Conservation (phyloP, 352 stramenopile genomes). For the Globisporangium solare region DNA sequence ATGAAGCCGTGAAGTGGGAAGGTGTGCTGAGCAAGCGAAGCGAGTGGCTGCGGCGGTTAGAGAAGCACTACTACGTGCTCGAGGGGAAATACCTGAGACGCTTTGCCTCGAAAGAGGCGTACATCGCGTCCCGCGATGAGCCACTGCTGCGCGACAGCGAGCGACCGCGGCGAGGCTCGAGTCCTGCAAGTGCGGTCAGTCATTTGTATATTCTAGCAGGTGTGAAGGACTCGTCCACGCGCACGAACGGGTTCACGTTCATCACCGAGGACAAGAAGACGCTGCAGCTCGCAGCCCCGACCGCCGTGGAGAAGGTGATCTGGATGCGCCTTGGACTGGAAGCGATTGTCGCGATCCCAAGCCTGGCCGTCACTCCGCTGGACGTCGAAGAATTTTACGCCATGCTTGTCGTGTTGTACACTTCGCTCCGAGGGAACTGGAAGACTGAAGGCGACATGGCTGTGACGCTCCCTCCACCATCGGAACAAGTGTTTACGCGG, state of each 20-base stretch:
- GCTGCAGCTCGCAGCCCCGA: constrained; percentile 69
- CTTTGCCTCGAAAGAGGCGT: constrained; percentile 83
- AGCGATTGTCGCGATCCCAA: constrained; percentile 81
- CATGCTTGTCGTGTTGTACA: constrained; percentile 87
- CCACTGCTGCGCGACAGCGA: constrained; percentile 52
- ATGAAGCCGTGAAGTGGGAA: constrained; percentile 84
- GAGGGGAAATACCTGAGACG: constrained; percentile 81
- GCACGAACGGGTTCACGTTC: constrained; percentile 83
- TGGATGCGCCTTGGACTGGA: constrained; percentile 85
- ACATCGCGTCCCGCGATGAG: constrained; percentile 71
- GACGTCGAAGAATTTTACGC: constrained; percentile 89
- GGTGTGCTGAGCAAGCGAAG: constrained; percentile 72
- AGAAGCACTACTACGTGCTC: constrained; percentile 86
- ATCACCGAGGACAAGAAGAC: constrained; percentile 87
- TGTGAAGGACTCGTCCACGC: constrained; percentile 79
- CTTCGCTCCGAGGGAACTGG: constrained; percentile 72
- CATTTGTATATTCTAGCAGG: constrained; percentile 78
- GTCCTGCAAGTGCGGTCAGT: constrained; percentile 39
- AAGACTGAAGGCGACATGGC: constrained; percentile 84
- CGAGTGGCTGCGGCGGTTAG: constrained; percentile 77
- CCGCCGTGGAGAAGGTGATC: constrained; percentile 80
- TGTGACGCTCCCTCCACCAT: constrained; percentile 78
- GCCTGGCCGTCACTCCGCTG: constrained; percentile 68
- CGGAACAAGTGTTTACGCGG: constrained; percentile 82
- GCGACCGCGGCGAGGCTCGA: constrained; percentile 36